A percentile compares a stretch with the other conserved stretches of the same genome.
Evolutionary conservation across 2,329 filamentous ascomycete species (phyloP).

Genomic region (Colletotrichum tanaceti): DNA sequence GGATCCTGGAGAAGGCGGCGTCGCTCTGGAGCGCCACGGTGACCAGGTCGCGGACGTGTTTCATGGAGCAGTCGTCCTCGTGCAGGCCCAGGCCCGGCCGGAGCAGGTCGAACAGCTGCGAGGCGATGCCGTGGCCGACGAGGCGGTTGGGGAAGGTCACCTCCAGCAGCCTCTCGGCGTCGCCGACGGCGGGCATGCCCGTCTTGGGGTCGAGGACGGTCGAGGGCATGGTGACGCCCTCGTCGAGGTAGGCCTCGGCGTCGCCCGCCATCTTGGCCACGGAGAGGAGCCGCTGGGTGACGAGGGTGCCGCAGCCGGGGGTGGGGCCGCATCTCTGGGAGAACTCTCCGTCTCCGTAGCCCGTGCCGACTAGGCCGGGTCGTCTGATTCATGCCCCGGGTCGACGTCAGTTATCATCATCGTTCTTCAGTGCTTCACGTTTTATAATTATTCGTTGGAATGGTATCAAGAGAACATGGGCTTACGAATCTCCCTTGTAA

Average conservation of each 20-base stretch:
- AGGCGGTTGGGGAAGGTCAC: conserved; percentile 68
- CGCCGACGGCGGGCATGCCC: conserved; percentile 59
- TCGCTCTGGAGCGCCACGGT: conserved; percentile 57
- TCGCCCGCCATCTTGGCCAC: conserved; percentile 72
- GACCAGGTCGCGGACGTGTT: conserved; percentile 62
- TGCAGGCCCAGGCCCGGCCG: conserved; percentile 43
- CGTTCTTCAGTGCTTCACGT: no score
- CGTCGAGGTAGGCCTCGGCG: conserved; percentile 57
- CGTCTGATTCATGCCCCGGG: no score
- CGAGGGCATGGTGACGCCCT: conserved; percentile 71
- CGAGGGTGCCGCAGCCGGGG: conserved; percentile 60
- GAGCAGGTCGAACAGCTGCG: conserved; percentile 55
- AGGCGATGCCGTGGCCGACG: conserved; percentile 60
- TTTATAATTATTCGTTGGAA: no score
- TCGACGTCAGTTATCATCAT: not conserved
- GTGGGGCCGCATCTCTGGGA: conserved; percentile 56
- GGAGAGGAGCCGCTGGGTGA: conserved; percentile 70
- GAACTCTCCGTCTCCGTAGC: conserved; percentile 72
- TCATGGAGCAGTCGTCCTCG: conserved; percentile 59
- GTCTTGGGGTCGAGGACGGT: conserved; percentile 68
- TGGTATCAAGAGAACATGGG: not conserved
- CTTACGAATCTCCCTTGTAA: conserved; percentile 48
- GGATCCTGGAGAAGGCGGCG: not conserved
- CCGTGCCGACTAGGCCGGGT: conserved; percentile 59
- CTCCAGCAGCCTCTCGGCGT: conserved; percentile 46